Evolutionary conservation across 345 rosid species (phyloP), one percentile per base, ranked within the genome.

Genomic region (Zanthoxylum bungeanum): DNA sequence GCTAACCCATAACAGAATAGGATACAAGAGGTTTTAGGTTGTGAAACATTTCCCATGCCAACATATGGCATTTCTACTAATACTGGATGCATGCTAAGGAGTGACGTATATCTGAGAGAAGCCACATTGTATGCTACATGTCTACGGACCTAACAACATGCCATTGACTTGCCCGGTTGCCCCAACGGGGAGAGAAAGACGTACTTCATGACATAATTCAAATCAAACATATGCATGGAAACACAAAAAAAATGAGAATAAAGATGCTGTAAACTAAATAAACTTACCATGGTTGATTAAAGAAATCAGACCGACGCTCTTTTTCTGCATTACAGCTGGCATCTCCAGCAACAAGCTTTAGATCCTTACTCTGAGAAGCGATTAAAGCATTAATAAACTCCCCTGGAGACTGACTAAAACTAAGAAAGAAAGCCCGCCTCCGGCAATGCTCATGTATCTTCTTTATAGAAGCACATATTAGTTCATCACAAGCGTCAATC

Each of bases 391-490:
- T 79, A 70, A 84, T 78, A 73, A 87, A 83, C 66, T 83, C 88
- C 59, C 74, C 88, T 6, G 88, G 91, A 67, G 88, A 87, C 74
- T 79, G 87, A 72, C 91, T 85, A 70, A 85, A 83, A 59, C 84
- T 82, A 66, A 78, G 85, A 77, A 86, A 86, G 82, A 84, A 86
- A 52, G 86, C 90, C 53, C 79, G 77, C 81, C 88, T 85, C 57
- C 73, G 73, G 11, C 58, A 76, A 81, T 83, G 88, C 70, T 81
- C 85, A 1, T 76, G 79, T 60, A 87, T 81, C 77, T 81, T 85
- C 83, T 81, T 83, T 70, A 83, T 72, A 49, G 84, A 51, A 46
- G 79, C 72, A 36, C 77, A 40, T 71, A 87, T 85, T 31, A 77
- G n/a, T 70, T 83, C 77, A 66, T 85, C 85, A 59, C 68, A 85